phyloP scores from a whole-genome alignment of 495 filamentous ascomycete species.

The Hyaloscypha hepaticicola region DNA sequence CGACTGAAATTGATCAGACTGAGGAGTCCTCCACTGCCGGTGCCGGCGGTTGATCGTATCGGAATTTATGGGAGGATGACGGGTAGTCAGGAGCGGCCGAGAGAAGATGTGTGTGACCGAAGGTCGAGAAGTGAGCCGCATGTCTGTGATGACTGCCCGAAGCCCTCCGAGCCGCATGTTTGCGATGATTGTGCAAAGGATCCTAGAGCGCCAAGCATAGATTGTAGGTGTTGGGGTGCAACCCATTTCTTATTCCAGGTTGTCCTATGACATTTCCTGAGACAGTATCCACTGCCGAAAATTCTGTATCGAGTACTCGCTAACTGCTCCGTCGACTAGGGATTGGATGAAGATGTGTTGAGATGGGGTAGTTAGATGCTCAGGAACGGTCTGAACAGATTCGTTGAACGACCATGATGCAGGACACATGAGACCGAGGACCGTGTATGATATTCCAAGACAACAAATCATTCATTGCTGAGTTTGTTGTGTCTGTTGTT shows the following conservation, averaged over 20 bases:
- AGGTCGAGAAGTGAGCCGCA: neutral
- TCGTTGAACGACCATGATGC: neutral
- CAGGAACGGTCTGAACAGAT: neutral
- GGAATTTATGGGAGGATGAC: slow-evolving; percentile 23
- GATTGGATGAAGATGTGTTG: neutral
- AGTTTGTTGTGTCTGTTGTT: neutral
- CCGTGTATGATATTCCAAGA: neutral
- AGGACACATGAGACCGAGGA: neutral
- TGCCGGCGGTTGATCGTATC: slow-evolving; percentile 13
- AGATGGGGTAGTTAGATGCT: neutral
- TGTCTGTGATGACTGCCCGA: neutral
- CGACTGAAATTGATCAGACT: neutral
- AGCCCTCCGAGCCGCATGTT: slow-evolving; percentile 7
- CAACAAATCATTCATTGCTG: neutral
- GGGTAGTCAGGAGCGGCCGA: neutral
- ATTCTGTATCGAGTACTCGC: no score
- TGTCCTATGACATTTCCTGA: no score
- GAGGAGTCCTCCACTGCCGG: slow-evolving; percentile 6
- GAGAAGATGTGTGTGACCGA: neutral
- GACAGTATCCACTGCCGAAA: no score
- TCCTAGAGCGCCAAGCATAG: slow-evolving; percentile 13
- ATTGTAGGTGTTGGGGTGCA: no score
- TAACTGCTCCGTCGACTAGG: no score
- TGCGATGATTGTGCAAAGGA: slow-evolving; percentile 23
- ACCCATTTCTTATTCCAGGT: no score